A percentile compares a stretch with the other conserved stretches of the same genome.
These are phyloP conservation scores for Gyrodon lividus DNA, from an alignment of 768 basidiomycete species.

Conservation along the genomic window DNA sequence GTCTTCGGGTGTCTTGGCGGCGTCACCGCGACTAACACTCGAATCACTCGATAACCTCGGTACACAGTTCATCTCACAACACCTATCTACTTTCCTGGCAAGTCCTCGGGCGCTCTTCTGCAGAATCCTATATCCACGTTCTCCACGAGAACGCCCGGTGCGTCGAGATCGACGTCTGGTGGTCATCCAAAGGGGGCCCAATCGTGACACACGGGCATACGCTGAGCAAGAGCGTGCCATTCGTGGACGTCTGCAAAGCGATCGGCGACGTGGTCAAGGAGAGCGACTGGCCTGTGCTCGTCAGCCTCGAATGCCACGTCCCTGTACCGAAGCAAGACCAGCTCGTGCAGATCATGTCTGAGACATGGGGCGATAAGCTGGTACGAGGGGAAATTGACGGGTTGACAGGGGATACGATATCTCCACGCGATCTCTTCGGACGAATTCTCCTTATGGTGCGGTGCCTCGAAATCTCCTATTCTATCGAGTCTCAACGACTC, in stretches of 20 bases:
- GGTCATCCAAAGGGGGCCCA: conserved; percentile 46
- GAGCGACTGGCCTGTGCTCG: conserved; percentile 54
- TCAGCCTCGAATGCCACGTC: conserved; percentile 66
- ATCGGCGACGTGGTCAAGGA: conserved; percentile 22
- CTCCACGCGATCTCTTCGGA: conserved; percentile 49
- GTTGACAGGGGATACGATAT: conserved; percentile 30
- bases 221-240: conserved; percentile 50
- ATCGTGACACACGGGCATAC: conserved; percentile 65
- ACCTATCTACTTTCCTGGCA: conserved; percentile 63
- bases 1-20: neutral
- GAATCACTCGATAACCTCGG: neutral
- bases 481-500: neutral
- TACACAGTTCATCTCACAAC: conserved; percentile 58
- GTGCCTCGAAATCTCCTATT: neutral
- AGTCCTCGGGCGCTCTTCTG: conserved; percentile 52
- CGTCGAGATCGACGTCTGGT: conserved; percentile 72
- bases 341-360: conserved; percentile 51
- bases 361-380: conserved; percentile 51
- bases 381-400: conserved; percentile 33
- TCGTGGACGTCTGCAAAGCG: conserved; percentile 51
- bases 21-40: neutral
- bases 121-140: conserved; percentile 55
- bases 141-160: conserved; percentile 51
- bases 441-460: conserved; percentile 58
- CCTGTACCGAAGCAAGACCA: conserved; percentile 47